Evolutionary conservation across 2,329 filamentous ascomycete genomes (phyloP).

Genomic region (Niveomyces coronatus): DNA sequence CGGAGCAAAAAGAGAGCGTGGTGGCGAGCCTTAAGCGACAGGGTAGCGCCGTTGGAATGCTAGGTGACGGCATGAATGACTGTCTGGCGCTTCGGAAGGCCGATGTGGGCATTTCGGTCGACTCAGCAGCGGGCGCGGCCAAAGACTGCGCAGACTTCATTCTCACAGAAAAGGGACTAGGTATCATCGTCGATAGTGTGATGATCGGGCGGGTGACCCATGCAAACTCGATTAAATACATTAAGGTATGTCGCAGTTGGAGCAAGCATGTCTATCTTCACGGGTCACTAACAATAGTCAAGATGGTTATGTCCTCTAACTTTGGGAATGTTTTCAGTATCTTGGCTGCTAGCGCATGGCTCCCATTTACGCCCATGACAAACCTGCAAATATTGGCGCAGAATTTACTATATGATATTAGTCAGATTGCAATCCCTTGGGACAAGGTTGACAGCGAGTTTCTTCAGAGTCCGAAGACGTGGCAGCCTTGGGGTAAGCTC

Average conservation of each 20-base stretch:
- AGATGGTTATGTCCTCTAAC: slow-evolving; percentile 22
- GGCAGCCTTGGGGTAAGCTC: slow-evolving; percentile 14
- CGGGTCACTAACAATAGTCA: no score
- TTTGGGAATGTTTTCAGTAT: slow-evolving; percentile 22
- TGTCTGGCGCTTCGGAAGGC: slow-evolving; percentile 18
- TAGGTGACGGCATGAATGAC: slow-evolving; percentile 22
- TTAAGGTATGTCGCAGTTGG: slow-evolving; percentile 17
- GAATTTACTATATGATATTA: slow-evolving; percentile 21
- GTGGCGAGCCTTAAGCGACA: slow-evolving; percentile 15
- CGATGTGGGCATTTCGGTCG: slow-evolving; percentile 21
- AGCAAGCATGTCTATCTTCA: no score
- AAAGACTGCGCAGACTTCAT: slow-evolving; percentile 21
- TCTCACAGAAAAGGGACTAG: slow-evolving; percentile 20
- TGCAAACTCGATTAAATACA: slow-evolving; percentile 21
- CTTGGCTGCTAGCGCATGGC: slow-evolving; percentile 18
- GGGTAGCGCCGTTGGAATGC: slow-evolving; percentile 20
- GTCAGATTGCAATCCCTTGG: slow-evolving; percentile 21
- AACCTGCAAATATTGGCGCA: slow-evolving; percentile 18
- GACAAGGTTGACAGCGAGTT: slow-evolving; percentile 19
- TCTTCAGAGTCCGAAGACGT: slow-evolving; percentile 16
- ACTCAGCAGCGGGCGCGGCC: slow-evolving; percentile 19
- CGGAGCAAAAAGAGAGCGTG: slow-evolving; percentile 18
- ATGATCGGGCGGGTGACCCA: slow-evolving; percentile 17
- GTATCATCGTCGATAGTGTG: slow-evolving; percentile 18
- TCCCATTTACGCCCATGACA: slow-evolving; percentile 19